Base-by-base conservation (phyloP, 2,329 filamentous ascomycete genomes). In the Talaromyces sp. region DNA sequence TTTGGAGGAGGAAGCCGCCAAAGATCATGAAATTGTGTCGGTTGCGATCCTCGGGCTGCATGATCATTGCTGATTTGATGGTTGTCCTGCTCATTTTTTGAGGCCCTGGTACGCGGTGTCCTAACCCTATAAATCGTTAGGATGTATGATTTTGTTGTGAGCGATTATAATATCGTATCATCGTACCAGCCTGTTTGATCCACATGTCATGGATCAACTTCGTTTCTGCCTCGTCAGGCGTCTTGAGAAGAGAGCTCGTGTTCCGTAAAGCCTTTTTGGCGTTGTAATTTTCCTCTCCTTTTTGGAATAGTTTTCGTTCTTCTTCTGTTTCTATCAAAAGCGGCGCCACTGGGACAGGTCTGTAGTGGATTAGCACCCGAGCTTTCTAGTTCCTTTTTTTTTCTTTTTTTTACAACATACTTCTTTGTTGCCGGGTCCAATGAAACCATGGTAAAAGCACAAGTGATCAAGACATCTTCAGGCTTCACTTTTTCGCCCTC, bases 11-110 rank as follows among this genome's bases (percentile, higher is more conserved):
- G 70, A 88, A 90, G 14, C 89, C 89, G 56, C 89, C 89, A 67
- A 91, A 91, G 58, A 91, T 89, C 88, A 90, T 90, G 72, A 89
- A 89, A 67, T 89, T 86, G 72, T 90, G 87, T 1, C 86, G 75
- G 71, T 88, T 88, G 54, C 86, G 82, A 71, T 86, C 84, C 71
- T 89, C 87, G 0, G 89, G 89, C 70, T 90, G 88, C 88, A 91
- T 91, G 65, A 91, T 89, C 66, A 82, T 84, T 11, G 88, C 86
- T 1, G 86, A 86, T 67, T 84, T 83, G 32, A 90, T 82, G 35
- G 79, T 78, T 1, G 86, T 85, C 65, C 83, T 81, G 63, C 85
- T 79, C 82, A 91, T 90, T 68, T 81, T 83, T 41, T 82, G 74
- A 2, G 84, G 81, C 64, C 87, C 86, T 7, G 86, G 86, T 67